A percentile compares a stretch with the other conserved stretches of the same genome.
phyloP scores from a whole-genome alignment of 805 yeast species.

The Nadsonia fulvescens region DNA sequence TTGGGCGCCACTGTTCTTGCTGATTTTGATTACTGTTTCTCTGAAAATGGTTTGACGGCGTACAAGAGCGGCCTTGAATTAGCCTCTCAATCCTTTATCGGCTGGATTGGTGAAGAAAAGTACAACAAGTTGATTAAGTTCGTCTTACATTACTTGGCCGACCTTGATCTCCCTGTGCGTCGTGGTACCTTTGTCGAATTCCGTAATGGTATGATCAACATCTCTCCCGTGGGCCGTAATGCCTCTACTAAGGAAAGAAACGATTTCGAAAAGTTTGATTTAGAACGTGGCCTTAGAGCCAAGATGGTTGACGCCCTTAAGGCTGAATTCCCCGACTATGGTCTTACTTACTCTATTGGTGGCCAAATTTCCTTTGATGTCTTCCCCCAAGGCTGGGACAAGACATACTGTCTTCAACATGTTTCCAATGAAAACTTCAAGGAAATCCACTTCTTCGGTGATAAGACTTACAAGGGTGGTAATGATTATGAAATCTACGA shows the following conservation, averaged over 20 bases:
- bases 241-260: conserved; percentile 87
- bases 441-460: conserved; percentile 94
- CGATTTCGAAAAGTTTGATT: conserved; percentile 78
- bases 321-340: conserved; percentile 64
- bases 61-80: conserved; percentile 77
- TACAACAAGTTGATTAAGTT: conserved; percentile 80
- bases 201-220: conserved; percentile 98
- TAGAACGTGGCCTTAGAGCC: conserved; percentile 63
- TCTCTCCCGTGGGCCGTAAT: conserved; percentile 96
- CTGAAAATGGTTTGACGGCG: conserved; percentile 97
- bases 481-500: conserved; percentile 93
- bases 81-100: conserved; percentile 85
- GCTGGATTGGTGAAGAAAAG: conserved; percentile 89
- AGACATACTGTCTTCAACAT: conserved; percentile 93
- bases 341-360: conserved; percentile 92
- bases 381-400: conserved; percentile 99
- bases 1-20: conserved; percentile 60
- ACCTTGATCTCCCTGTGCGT: conserved; percentile 83
- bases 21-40: conserved; percentile 87
- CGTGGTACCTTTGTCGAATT: conserved; percentile 98
- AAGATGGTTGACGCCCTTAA: conserved; percentile 71
- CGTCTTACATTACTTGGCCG: conserved; percentile 67
- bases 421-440: conserved; percentile 71
- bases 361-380: conserved; percentile 99
- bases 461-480: conserved; percentile 91